phyloP scores from a whole-genome alignment of 129 eudicot species.

The Lactuca saligna region DNA sequence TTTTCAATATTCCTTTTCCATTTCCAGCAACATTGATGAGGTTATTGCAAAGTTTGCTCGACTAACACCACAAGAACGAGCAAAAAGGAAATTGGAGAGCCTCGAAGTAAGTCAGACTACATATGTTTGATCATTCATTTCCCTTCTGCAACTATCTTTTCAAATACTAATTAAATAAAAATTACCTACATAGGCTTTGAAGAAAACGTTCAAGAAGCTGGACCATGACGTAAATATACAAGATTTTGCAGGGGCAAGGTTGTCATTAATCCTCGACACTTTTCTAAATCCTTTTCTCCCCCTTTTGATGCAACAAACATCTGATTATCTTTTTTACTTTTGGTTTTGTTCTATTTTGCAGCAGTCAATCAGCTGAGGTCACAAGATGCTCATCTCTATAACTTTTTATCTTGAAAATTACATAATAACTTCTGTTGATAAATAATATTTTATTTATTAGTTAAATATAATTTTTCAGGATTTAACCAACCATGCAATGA shows the following conservation, averaged over 20 bases:
- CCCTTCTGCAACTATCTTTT: neutral
- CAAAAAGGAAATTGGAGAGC: slow-evolving; percentile 95
- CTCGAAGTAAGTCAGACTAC: slow-evolving; percentile 67
- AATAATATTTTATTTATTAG: slow-evolving; percentile 1
- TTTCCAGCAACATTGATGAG: slow-evolving; percentile 76
- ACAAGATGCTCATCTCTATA: slow-evolving; percentile 20
- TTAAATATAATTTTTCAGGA: slow-evolving; percentile 45
- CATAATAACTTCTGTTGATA: slow-evolving; percentile 7
- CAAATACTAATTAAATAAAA: too few relatives aligned
- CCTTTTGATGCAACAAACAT: neutral
- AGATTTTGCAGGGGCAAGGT: slow-evolving; percentile 85
- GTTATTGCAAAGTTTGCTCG: slow-evolving; percentile 82
- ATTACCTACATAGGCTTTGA: slow-evolving; percentile 50
- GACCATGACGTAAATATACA: slow-evolving; percentile 89
- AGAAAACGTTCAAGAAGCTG: slow-evolving; percentile 83
- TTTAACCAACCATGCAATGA: slow-evolving; percentile 54
- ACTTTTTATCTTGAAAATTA: slow-evolving; percentile 21
- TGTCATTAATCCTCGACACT: slow-evolving; percentile 19
- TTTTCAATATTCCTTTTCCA: neutral
- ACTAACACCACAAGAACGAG: slow-evolving; percentile 85
- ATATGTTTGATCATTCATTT: neutral
- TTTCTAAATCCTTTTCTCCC: neutral
- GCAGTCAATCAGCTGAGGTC: slow-evolving; percentile 85
- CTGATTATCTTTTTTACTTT: slow-evolving; percentile 11
- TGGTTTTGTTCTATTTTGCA: slow-evolving; percentile 51